These are phyloP conservation scores for Tylopilus plumbeoviolaceoides DNA, from an alignment of 768 basidiomycete genomes.

Conservation along the genomic window DNA sequence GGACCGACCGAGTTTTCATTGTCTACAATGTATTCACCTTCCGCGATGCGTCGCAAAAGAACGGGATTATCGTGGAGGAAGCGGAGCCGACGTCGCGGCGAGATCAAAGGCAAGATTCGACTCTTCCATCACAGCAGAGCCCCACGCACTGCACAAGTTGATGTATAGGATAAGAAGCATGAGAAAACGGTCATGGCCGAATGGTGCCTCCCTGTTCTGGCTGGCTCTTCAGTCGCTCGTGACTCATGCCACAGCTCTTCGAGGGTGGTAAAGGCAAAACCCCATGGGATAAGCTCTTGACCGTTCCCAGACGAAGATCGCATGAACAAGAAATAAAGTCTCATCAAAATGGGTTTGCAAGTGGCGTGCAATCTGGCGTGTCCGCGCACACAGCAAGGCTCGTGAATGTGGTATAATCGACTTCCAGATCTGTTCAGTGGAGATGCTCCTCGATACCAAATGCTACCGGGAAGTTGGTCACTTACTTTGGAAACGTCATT, in stretches of 20 bases:
- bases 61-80: not conserved
- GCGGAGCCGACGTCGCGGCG: not conserved
- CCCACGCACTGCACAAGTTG: not conserved
- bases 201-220: not conserved
- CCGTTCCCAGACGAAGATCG: slow-evolving; percentile 7
- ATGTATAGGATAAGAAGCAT: not conserved
- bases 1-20: not conserved
- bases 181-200: not conserved
- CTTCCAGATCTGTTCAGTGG: not conserved
- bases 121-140: not conserved
- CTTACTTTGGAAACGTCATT: not conserved
- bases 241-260: not conserved
- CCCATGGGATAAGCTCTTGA: not conserved
- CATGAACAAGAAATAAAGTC: not conserved
- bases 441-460: not conserved
- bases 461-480: not conserved
- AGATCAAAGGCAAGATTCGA: not conserved
- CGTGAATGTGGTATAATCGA: not conserved
- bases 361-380: not conserved
- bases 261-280: not conserved
- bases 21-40: not conserved
- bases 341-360: not conserved
- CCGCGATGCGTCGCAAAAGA: not conserved
- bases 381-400: not conserved
- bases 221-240: not conserved